Evolutionary conservation across 2,329 filamentous ascomycete genomes (phyloP).

Genomic region (Cladosporium sp.): DNA sequence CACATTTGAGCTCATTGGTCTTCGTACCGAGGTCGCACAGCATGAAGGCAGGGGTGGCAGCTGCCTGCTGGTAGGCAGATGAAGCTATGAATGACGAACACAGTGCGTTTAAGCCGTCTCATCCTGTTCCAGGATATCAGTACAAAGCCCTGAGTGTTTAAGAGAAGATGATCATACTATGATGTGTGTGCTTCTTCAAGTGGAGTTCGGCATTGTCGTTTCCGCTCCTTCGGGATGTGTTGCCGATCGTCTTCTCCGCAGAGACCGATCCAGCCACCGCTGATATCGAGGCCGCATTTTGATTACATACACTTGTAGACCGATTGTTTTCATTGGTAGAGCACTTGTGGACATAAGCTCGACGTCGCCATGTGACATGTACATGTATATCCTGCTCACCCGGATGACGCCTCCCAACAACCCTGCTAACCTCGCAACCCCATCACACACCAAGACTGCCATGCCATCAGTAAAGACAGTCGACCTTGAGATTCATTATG

Average conservation of each 20-base stretch:
- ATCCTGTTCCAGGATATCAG: background rate
- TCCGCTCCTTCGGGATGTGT: background rate
- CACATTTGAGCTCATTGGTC: background rate
- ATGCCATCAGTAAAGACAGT: background rate
- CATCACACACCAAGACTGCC: background rate
- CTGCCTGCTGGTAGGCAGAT: background rate
- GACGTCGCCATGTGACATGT: background rate
- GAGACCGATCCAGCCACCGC: background rate
- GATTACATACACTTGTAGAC: background rate
- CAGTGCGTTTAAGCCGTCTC: background rate
- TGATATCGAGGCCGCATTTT: background rate
- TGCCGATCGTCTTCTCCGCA: background rate
- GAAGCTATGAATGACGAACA: background rate
- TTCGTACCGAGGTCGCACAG: background rate
- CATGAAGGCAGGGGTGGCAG: background rate
- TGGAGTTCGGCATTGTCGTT: background rate
- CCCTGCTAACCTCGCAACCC: background rate
- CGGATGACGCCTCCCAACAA: background rate
- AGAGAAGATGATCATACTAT: too few relatives aligned
- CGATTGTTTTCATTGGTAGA: background rate
- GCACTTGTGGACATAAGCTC: background rate
- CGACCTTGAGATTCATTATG: background rate
- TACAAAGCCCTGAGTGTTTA: too few relatives aligned
- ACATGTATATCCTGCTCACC: background rate
- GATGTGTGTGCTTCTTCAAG: background rate